phyloP scores from a whole-genome alignment of 305 asterid species.

The Withania somnifera region DNA sequence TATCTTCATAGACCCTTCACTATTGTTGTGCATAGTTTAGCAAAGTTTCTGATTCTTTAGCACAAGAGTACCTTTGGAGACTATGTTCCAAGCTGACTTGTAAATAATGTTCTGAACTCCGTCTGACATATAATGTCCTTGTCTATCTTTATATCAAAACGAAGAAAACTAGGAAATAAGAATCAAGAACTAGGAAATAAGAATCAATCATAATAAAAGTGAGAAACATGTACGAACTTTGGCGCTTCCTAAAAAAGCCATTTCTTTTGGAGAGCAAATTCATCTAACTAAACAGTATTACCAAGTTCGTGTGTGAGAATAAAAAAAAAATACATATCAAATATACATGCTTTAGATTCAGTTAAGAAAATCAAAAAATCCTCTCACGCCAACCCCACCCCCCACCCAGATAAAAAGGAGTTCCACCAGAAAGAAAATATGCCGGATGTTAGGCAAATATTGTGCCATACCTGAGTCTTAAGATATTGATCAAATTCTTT shows the following conservation, averaged over 20 bases:
- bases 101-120: neutral
- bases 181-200: neutral
- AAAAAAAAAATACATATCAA: neutral
- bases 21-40: neutral
- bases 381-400: neutral
- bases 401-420: neutral
- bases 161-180: neutral
- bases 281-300: neutral
- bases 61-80: neutral
- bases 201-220: neutral
- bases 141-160: neutral
- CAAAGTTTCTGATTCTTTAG: neutral
- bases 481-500: slow-evolving; percentile 50
- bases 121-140: neutral
- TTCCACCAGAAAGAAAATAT: neutral
- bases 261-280: neutral
- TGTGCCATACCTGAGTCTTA: slow-evolving; percentile 53
- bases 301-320: neutral
- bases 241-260: neutral
- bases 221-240: neutral
- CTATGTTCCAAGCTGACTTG: neutral
- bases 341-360: neutral
- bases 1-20: neutral
- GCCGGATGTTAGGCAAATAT: neutral
- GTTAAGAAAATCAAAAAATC: neutral